Evolutionary conservation across 495 filamentous ascomycete genomes (phyloP).

Genomic region (Hyaloscypha finlandica): DNA sequence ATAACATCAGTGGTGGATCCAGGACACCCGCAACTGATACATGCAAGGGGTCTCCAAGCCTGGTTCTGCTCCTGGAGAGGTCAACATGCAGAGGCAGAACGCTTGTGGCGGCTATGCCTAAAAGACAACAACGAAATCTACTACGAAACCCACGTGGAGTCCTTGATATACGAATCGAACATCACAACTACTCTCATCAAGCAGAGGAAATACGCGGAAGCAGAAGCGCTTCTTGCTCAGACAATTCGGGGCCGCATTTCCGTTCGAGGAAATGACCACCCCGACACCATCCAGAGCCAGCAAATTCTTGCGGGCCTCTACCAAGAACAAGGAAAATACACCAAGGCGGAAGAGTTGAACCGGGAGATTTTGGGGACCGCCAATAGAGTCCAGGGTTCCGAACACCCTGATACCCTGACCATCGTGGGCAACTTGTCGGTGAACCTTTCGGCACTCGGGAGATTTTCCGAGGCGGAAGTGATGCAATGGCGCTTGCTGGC

Average conservation of each 20-base stretch:
- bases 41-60: not conserved
- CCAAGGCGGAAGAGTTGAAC: slow-evolving; percentile 13
- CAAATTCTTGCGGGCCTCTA: not conserved
- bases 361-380: not conserved
- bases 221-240: not conserved
- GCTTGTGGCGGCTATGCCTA: not conserved
- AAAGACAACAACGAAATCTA: slow-evolving; percentile 14
- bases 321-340: slow-evolving; percentile 7
- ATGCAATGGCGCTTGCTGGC: slow-evolving; percentile 28
- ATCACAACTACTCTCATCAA: slow-evolving; percentile 10
- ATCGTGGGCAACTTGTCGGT: not conserved
- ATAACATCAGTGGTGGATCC: not conserved
- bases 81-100: not conserved
- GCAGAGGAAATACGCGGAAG: slow-evolving; percentile 3
- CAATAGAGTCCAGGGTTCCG: slow-evolving; percentile 13
- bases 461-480: slow-evolving; percentile 26
- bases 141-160: slow-evolving; percentile 31
- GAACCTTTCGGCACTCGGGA: not conserved
- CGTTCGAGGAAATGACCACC: not conserved
- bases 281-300: not conserved
- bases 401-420: slow-evolving; percentile 12
- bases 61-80: not conserved
- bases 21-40: not conserved
- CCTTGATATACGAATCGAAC: slow-evolving; percentile 12
- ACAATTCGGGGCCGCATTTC: not conserved